Base-by-base conservation (phyloP, 2,329 filamentous ascomycete genomes). In the Teratosphaeria epicoccoides region DNA sequence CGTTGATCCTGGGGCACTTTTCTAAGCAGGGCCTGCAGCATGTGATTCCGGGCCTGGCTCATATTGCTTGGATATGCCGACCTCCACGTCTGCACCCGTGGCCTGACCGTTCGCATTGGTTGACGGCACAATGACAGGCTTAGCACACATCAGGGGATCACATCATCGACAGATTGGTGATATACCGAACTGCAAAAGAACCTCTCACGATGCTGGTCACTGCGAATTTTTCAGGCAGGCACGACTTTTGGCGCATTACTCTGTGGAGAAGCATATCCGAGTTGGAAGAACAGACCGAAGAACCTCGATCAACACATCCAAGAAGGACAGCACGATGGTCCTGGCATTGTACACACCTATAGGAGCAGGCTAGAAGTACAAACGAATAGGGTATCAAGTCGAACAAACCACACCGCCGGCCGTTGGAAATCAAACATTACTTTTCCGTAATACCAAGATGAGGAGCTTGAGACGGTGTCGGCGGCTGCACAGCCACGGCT, bases 1-100 rank as follows among this genome's bases (percentile, higher is more conserved):
- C 59, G 60, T 23, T 59, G 52, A 23, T 53, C 45, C 40, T 56
- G 46, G 14, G 54, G 50, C 7, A 63, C 46, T 43, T 57, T 57
- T 24, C 54, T 49, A 11, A 63, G 59, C 11, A 63, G 50, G 23
- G 59, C 23, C 49, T 26, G 44, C 14, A 46, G 23, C 25, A 46
- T 24, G 25, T 46, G 44, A 28, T 23, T 46, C 33, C 33, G 33
- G 33, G n/a, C 2, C 10, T 40, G 33, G 20, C 7, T 40, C 33
- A 40, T 40, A 40, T 40, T 40, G 33, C n/a, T 40, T 40, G 33
- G 20, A 9, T 7, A 17, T 40, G n/a, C 14, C 7, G 6, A 9
- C 5, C 14, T 7, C 14, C 33, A 40, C 17, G 14, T 40, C 33
- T 17, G 28, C 10, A 14, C 11, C 28, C 28, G n/a, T 29, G 28